A percentile compares a stretch with the other conserved stretches of the same genome.
These are phyloP conservation scores for Trichoderma brevicompactum DNA, from an alignment of 2,329 filamentous ascomycete genomes.

Conservation along the genomic window DNA sequence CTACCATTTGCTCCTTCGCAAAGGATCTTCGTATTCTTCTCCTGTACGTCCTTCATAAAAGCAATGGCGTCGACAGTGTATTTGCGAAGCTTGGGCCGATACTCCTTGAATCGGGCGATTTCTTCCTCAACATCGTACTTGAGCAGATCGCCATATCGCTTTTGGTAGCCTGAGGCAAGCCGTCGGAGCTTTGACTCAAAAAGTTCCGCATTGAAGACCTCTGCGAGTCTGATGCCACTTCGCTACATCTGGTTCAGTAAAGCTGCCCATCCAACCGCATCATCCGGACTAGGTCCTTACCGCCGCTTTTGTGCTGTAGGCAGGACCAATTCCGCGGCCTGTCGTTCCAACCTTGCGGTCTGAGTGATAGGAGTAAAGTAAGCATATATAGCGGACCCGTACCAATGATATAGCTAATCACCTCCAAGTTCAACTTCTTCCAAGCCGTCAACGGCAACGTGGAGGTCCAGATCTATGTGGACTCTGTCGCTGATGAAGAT, in stretches of 20 bases:
- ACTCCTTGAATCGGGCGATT: constrained; percentile 63
- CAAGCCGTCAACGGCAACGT: constrained; percentile 70
- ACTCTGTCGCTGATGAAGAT: constrained; percentile 68
- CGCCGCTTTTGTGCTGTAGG: constrained; percentile 40
- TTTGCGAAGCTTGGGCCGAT: constrained; percentile 59
- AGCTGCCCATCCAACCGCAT: neutral
- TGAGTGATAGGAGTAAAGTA: constrained; percentile 21
- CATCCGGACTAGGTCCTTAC: constrained; percentile 14
- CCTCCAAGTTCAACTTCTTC: constrained; percentile 60
- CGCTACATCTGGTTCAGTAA: constrained; percentile 47
- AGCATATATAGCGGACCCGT: neutral
- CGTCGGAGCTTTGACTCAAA: constrained; percentile 70
- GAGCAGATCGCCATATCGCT: constrained; percentile 69
- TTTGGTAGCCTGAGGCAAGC: constrained; percentile 63
- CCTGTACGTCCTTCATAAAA: constrained; percentile 65
- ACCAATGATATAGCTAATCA: constrained; percentile 10
- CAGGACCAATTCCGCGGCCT: constrained; percentile 47
- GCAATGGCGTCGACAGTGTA: constrained; percentile 70
- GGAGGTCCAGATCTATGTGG: constrained; percentile 68
- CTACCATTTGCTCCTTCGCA: constrained; percentile 63
- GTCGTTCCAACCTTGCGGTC: constrained; percentile 44
- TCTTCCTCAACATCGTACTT: constrained; percentile 72
- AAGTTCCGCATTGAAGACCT: constrained; percentile 67
- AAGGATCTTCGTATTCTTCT: constrained; percentile 62
- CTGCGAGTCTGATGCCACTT: constrained; percentile 68